phyloP scores from a whole-genome alignment of 176 grass and related monocot genomes.

The Themeda triandra region DNA sequence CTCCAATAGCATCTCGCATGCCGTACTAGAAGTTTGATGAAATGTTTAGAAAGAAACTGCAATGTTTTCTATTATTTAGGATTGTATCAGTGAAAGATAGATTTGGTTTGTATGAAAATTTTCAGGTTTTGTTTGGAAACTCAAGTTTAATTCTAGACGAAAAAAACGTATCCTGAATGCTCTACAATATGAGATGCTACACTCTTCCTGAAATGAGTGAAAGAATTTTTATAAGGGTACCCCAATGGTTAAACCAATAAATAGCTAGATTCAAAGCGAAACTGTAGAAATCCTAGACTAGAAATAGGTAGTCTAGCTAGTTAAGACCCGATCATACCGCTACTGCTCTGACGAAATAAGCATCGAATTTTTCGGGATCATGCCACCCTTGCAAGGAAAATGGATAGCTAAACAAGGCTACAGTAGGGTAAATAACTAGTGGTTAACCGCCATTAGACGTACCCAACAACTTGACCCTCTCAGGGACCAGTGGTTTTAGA shows the following conservation, averaged over 20 bases:
- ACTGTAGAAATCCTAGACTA: neutral
- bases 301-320: neutral
- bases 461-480: neutral
- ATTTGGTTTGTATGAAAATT: no score
- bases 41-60: no score
- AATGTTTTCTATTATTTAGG: no score
- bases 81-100: no score
- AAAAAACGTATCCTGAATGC: no score
- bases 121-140: no score
- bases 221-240: neutral
- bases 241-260: neutral
- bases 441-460: neutral
- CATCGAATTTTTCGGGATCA: neutral
- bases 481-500: constrained; percentile 2
- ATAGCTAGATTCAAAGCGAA: neutral
- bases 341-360: neutral
- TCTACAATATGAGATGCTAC: no score
- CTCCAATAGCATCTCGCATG: no score
- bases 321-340: neutral
- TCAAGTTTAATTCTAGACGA: no score
- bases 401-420: constrained; percentile 2
- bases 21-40: no score
- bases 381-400: neutral
- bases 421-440: neutral
- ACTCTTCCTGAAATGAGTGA: no score